Conservation (phyloP, 1,284 basidiomycete genomes). For the Cystobasidium sp. region DNA sequence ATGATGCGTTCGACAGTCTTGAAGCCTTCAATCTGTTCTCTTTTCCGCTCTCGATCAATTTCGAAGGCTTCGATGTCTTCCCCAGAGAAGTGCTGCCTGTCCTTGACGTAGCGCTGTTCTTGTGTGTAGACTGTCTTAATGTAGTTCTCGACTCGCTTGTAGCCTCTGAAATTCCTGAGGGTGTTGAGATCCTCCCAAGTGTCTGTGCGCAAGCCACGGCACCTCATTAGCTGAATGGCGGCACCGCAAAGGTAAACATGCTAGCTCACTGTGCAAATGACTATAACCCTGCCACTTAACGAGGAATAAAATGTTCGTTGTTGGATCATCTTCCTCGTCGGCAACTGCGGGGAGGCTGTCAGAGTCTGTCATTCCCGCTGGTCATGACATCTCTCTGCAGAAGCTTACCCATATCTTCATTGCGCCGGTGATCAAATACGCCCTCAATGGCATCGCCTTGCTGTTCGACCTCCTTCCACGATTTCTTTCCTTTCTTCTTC, state of each 20-base stretch:
- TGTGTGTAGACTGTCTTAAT: slow-evolving; percentile 73
- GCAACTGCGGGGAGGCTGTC: slow-evolving; percentile 45
- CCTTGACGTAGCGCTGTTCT: slow-evolving; percentile 74
- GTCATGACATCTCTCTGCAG: no score
- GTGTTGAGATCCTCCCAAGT: slow-evolving; percentile 97
- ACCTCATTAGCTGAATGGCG: background rate
- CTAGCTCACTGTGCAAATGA: slow-evolving; percentile 56
- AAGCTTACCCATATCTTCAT: slow-evolving; percentile 52
- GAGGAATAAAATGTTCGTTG: slow-evolving; percentile 58
- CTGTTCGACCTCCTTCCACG: slow-evolving; percentile 28
- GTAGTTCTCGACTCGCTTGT: slow-evolving; percentile 99
- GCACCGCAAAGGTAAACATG: slow-evolving; percentile 15
- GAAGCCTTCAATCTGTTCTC: slow-evolving; percentile 86
- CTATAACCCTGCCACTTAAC: slow-evolving; percentile 61
- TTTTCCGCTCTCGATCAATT: slow-evolving; percentile 86
- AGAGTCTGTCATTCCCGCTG: background rate
- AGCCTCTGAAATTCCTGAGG: slow-evolving; percentile 79
- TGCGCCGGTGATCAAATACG: slow-evolving; percentile 58
- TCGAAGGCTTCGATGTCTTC: slow-evolving; percentile 82
- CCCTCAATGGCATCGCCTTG: slow-evolving; percentile 58
- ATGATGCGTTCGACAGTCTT: slow-evolving; percentile 92
- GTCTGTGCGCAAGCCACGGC: slow-evolving; percentile 61
- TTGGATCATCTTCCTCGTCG: slow-evolving; percentile 57
- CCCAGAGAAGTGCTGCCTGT: slow-evolving; percentile 70
- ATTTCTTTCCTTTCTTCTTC: slow-evolving; percentile 28